Conservation (phyloP, 2,329 filamentous ascomycete genomes). For the Plectosphaerella plurivora region DNA sequence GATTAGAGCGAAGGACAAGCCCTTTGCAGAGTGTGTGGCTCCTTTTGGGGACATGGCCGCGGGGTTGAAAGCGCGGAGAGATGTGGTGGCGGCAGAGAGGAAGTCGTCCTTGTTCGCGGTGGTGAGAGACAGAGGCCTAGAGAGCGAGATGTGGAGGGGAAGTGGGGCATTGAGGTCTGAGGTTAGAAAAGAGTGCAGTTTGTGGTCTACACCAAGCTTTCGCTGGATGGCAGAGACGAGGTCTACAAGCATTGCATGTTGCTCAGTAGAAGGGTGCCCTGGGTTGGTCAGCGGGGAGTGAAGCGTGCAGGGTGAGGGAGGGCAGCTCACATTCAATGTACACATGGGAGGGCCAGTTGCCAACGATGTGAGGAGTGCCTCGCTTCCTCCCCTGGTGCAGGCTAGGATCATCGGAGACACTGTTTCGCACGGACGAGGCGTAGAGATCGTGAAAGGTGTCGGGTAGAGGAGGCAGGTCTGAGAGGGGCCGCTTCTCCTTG, state of each 20-base stretch:
- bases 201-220: constrained; percentile 23
- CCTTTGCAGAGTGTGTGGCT: constrained; percentile 10
- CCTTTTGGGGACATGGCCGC: constrained; percentile 4
- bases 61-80: constrained; percentile 23
- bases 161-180: constrained; percentile 74
- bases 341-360: constrained; percentile 89
- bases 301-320: background rate
- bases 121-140: constrained; percentile 69
- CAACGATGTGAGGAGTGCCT: constrained; percentile 75
- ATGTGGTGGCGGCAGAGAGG: constrained; percentile 45
- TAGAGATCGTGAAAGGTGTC: constrained; percentile 84
- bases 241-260: constrained; percentile 41
- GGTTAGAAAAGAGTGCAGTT: constrained; percentile 64
- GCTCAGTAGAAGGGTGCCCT: constrained; percentile 50
- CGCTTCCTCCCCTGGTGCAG: constrained; percentile 84
- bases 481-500: background rate
- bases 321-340: constrained; percentile 82
- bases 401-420: constrained; percentile 74
- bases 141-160: constrained; percentile 88
- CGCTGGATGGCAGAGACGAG: constrained; percentile 34
- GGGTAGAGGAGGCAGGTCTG: constrained; percentile 67
- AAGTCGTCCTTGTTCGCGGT: constrained; percentile 71
- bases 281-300: constrained; percentile 1
- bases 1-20: constrained; percentile 31
- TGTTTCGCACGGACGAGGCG: constrained; percentile 72